Percentiles rank a stretch among this genome's conserved stretches.
These are phyloP conservation scores for Solanum lycopersicoides DNA, from an alignment of 257 asterid genomes.

Conservation along the genomic window DNA sequence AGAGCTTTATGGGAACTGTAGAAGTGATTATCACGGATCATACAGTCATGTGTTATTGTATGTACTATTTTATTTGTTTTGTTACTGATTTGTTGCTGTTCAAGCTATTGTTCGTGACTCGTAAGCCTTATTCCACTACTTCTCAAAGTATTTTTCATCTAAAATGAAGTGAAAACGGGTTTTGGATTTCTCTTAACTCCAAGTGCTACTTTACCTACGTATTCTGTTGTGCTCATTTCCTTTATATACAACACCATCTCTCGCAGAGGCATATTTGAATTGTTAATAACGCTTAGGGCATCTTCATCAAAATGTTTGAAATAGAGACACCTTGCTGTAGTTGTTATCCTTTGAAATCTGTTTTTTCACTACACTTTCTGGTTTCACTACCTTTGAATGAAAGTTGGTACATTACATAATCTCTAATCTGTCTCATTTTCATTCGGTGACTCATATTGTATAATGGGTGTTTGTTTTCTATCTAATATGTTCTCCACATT, in stretches of 20 bases:
- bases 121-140: background rate
- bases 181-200: background rate
- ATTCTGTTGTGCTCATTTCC: background rate
- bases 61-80: background rate
- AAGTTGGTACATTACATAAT: too few species aligned
- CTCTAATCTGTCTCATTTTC: too few species aligned
- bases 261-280: background rate
- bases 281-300: background rate
- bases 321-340: background rate
- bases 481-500: too few species aligned
- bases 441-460: too few species aligned
- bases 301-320: background rate
- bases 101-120: background rate
- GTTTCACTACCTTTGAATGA: too few species aligned
- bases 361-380: too few species aligned
- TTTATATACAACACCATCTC: background rate
- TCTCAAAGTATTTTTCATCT: background rate
- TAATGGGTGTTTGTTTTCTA: too few species aligned
- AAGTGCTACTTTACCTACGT: background rate
- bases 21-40: background rate
- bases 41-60: background rate
- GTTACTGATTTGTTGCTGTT: background rate
- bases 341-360: background rate
- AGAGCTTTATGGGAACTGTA: background rate
- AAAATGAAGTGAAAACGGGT: background rate